A percentile compares a stretch with the other conserved stretches of the same genome.
phyloP scores from a whole-genome alignment of 352 stramenopile genomes.

The Salisapilia sapeloensis region DNA sequence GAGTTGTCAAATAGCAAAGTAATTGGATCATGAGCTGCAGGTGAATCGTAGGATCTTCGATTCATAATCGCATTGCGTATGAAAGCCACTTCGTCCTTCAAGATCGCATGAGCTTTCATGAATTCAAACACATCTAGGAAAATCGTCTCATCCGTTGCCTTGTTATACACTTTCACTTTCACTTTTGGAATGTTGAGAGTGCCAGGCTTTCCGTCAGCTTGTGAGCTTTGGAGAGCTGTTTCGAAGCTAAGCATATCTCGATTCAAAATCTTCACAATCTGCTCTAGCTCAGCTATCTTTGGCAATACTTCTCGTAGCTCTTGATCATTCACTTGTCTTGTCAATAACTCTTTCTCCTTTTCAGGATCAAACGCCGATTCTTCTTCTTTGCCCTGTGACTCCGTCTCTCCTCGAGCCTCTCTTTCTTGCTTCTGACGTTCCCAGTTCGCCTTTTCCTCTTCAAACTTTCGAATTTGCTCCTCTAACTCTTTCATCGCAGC shows the following conservation, averaged over 20 bases:
- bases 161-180: slow-evolving; percentile 85
- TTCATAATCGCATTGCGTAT: slow-evolving; percentile 84
- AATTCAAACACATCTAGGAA: slow-evolving; percentile 91
- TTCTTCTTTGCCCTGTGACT: slow-evolving; percentile 5
- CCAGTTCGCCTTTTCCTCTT: slow-evolving; percentile 80
- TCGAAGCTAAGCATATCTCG: slow-evolving; percentile 86
- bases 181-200: slow-evolving; percentile 46
- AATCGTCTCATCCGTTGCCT: slow-evolving; percentile 76
- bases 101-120: slow-evolving; percentile 64
- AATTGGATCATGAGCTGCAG: slow-evolving; percentile 78
- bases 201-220: slow-evolving; percentile 4
- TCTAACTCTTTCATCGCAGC: slow-evolving; percentile 70
- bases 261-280: slow-evolving; percentile 84
- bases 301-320: slow-evolving; percentile 85
- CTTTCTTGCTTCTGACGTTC: slow-evolving; percentile 59
- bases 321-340: slow-evolving; percentile 77
- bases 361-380: slow-evolving; percentile 23
- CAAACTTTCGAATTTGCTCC: slow-evolving; percentile 79
- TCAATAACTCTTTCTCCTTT: slow-evolving; percentile 44
- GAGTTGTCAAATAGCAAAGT: slow-evolving; percentile 87
- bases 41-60: slow-evolving; percentile 74
- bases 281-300: slow-evolving; percentile 85
- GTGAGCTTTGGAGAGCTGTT: slow-evolving; percentile 70
- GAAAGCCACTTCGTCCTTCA: slow-evolving; percentile 81
- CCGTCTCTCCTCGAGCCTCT: slow-evolving; percentile 10